Evolutionary conservation across 192 early-diverging fungal genomes (phyloP), one percentile per base, ranked within the genome.

Genomic region (Coemansia sp.): DNA sequence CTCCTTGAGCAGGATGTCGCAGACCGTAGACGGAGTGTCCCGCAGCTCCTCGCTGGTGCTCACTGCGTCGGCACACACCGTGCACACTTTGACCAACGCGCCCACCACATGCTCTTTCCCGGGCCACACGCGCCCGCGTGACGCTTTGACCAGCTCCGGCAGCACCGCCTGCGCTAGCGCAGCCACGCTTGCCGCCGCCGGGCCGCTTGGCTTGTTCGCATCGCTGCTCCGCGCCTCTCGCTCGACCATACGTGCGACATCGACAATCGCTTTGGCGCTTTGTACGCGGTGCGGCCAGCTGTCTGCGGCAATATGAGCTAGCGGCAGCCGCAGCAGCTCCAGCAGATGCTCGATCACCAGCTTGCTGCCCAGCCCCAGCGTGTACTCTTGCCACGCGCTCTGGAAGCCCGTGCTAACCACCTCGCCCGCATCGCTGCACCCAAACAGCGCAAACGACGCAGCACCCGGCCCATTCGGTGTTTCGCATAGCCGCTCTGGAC

Each of bases 21-120:
- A 60, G 25, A 60, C 69, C 4, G 54, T 35, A 5, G 8, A 41
- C 35, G 36, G 46, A 3, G 34, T 21, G 5, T 20, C 15, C 20
- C 23, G 35, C 39, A 42, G 12, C 26, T 49, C 51, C 9, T 35
- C 36, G 40, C 19, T 32, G 0, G 35, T 14, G 34, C 23, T n/a
- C 17, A n/a, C 5, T 4, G 29, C 28, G 15, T 21, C n/a, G 14
- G 52, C 46, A 14, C 54, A 43, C 22, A 51, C 60, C 2, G 28
- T 12, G 35, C 64, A 74, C 14, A 74, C 64, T 14, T 50, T 42
- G 20, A 67, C 64, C 36, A 74, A 47, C 9, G 63, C 51, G 8
- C 50, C 70, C 11, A 74, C 42, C 17, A 67, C 64, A 29, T 74
- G 60, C 36, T 66, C 70, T 29, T 67, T 74, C 6, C 70, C 70